Conservation (phyloP, 2,329 filamentous ascomycete species). For the Arthroderma uncinatum region DNA sequence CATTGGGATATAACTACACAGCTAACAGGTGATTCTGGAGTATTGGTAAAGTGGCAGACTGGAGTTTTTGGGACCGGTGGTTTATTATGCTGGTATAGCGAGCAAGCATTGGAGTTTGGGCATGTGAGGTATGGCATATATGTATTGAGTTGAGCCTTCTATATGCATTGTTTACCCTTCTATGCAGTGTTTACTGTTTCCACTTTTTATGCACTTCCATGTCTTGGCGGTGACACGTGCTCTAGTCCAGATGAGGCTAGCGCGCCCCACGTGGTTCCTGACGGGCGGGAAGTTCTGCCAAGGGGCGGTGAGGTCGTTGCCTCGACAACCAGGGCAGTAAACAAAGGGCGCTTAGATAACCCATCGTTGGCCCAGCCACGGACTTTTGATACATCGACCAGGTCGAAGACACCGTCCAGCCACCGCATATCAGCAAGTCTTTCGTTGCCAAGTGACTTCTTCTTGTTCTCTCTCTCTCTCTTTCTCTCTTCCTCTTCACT, state of each 20-base stretch:
- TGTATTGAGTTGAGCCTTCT: too few species aligned
- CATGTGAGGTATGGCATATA: too few species aligned
- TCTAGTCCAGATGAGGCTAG: not conserved
- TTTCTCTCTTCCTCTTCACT: not conserved
- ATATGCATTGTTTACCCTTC: too few species aligned
- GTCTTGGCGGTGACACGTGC: not conserved
- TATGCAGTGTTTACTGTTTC: not conserved
- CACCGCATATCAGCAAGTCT: constrained; percentile 2
- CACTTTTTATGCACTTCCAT: not conserved
- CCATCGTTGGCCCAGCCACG: constrained; percentile 32
- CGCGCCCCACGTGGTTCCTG: constrained; percentile 1
- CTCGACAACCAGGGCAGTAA: constrained; percentile 28
- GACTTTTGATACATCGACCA: not conserved
- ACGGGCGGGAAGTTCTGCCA: constrained; percentile 15
- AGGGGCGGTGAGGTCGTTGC: constrained; percentile 22
- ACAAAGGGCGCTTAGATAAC: constrained; percentile 24
- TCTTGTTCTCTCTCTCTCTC: not conserved
- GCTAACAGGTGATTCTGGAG: too few species aligned
- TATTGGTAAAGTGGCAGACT: too few species aligned
- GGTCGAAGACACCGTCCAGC: constrained; percentile 6
- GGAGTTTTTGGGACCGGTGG: too few species aligned
- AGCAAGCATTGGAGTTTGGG: not conserved
- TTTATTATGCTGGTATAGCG: too few species aligned
- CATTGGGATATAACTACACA: not conserved
- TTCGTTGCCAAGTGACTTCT: not conserved